Evolutionary conservation across 257 asterid species (phyloP).

Genomic region (Cinchona pubescens): DNA sequence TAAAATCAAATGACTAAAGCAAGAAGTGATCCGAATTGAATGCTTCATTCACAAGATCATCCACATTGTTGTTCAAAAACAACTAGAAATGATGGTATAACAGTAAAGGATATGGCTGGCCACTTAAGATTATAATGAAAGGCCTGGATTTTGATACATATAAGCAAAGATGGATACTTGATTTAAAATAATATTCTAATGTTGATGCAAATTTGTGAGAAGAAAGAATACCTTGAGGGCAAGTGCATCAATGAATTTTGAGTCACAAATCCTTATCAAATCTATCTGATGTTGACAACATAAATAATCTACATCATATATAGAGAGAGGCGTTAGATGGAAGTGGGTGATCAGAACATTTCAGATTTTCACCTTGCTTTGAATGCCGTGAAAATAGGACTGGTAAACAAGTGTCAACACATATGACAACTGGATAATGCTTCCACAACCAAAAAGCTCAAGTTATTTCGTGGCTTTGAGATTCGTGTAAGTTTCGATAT

Average conservation of each 20-base stretch:
- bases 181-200: not conserved
- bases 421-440: conserved; percentile 5
- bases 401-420: conserved; percentile 10
- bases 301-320: conserved; percentile 16
- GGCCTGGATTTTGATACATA: not conserved
- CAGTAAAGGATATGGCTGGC: not conserved
- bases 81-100: not conserved
- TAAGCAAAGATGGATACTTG: not conserved
- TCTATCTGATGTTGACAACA: conserved; percentile 2
- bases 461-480: not conserved
- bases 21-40: not conserved
- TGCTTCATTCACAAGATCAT: not conserved
- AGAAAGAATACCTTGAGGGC: conserved; percentile 5
- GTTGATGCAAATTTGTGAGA: not conserved
- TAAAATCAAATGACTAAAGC: not conserved
- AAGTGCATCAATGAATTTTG: conserved; percentile 8
- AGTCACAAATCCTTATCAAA: conserved; percentile 9
- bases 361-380: conserved; percentile 25
- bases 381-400: conserved; percentile 10
- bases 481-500: not conserved
- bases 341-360: conserved; percentile 4
- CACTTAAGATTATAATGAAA: not conserved
- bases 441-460: not conserved
- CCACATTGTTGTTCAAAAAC: not conserved
- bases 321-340: conserved; percentile 8